Percentiles rank a stretch among this genome's conserved stretches.
Evolutionary conservation across 768 basidiomycete genomes (phyloP).

Genomic region (Lyophyllum decastes): DNA sequence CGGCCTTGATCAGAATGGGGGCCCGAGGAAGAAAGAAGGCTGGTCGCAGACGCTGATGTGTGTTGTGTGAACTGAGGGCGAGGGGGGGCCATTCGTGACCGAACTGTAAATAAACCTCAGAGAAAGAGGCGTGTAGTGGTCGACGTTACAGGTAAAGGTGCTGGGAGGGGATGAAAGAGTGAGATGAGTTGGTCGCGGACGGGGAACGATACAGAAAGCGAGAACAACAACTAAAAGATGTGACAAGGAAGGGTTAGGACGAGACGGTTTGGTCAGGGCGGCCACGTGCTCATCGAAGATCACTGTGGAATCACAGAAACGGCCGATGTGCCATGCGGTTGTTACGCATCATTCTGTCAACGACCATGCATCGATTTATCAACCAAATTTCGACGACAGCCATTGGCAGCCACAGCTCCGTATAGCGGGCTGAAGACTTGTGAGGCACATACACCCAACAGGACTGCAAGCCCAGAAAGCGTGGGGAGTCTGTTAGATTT

Average conservation of each 20-base stretch:
- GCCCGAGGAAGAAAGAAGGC: constrained; percentile 15
- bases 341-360: neutral
- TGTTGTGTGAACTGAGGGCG: constrained; percentile 20
- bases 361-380: neutral
- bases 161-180: constrained; percentile 1
- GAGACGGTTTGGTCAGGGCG: neutral
- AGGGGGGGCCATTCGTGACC: constrained; percentile 15
- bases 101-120: constrained; percentile 5
- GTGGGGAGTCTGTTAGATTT: too few species aligned
- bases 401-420: neutral
- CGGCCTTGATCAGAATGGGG: constrained; percentile 4
- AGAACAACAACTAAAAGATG: neutral
- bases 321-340: neutral
- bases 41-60: constrained; percentile 19
- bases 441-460: neutral
- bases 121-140: neutral
- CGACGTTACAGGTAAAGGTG: neutral
- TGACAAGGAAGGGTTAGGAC: neutral
- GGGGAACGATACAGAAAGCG: neutral
- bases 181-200: constrained; percentile 9
- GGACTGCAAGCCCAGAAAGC: neutral
- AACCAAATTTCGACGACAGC: too few species aligned
- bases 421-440: neutral
- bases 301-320: neutral
- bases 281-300: constrained; percentile 6